Base-by-base conservation (phyloP, 768 basidiomycete genomes). In the Paxillus ammoniavirescens region DNA sequence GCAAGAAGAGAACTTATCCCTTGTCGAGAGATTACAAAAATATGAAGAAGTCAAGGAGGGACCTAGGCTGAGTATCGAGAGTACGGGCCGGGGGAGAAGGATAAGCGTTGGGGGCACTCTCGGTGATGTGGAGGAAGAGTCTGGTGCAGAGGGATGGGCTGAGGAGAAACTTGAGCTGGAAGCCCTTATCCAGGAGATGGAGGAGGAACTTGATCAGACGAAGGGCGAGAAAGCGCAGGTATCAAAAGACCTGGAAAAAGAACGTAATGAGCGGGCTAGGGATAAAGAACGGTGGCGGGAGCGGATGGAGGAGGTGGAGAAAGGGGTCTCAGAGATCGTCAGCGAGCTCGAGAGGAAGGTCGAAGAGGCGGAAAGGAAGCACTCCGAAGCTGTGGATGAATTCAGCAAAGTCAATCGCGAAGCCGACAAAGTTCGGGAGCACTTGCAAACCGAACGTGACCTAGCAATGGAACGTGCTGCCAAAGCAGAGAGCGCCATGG, bases 1-100 rank as follows among this genome's bases (percentile, higher is more conserved):
- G 50, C 88, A 91, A 60, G 89, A 93, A 66, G 93, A 96, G 74
- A 95, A 94, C 65, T 80, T 91, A 64, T 70, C 63, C 12, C 75
- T 94, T 8, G 66, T 83, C 5, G 78, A 78, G 44, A 75, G 80
- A 52, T 61, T 91, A 21, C 73, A 71, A 54, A 75, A 67, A 52
- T 65, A 82, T 48, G 86, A 84, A 60, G 86, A 82, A 51, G 71
- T 70, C 18, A 69, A 68, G 47, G 55, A 60, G 33, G 68, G 68
- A 5, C 65, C 69, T 2, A 56, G 64, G 50, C 49, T 64, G 52
- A 65, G 58, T 50, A 52, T 65, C 31, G 67, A 61, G 50, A 64
- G 58, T 49, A 76, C 50, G 30, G 64, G 69, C 54, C 73, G 44
- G 50, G 76, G 71, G 15, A 66, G 80, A 50, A 73, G 88, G 23